These are phyloP conservation scores for Leishmania tarentolae DNA, from an alignment of 208 protist genomes.

Conservation along the genomic window DNA sequence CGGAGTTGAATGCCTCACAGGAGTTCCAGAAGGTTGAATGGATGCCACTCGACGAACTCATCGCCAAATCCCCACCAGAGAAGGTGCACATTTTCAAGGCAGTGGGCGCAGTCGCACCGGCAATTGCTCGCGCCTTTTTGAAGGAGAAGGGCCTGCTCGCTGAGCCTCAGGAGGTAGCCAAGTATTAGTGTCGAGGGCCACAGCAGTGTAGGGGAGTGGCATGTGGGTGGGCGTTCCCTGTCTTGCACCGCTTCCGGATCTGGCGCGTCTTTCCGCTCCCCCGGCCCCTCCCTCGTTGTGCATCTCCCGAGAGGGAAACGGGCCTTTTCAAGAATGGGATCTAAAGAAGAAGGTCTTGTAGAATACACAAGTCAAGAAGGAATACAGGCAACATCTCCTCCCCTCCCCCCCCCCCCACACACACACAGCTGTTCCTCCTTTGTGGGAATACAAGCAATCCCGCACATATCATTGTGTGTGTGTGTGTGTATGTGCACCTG, in stretches of 20 bases:
- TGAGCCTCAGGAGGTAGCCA: conserved; percentile 2
- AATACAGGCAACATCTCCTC: background rate
- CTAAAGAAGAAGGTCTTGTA: background rate
- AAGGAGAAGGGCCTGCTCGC: conserved; percentile 1
- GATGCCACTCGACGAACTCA: conserved; percentile 45
- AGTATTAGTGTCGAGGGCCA: conserved; percentile 6
- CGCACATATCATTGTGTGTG: background rate
- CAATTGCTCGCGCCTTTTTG: conserved; percentile 45
- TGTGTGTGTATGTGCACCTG: no score
- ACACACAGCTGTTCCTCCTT: no score
- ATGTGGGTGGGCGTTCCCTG: background rate
- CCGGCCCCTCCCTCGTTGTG: background rate
- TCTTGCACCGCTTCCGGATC: no score
- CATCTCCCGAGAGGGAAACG: background rate
- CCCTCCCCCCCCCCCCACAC: background rate
- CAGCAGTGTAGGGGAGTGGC: background rate
- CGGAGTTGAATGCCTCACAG: conserved; percentile 44
- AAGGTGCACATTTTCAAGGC: conserved; percentile 75
- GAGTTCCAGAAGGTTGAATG: conserved; percentile 64
- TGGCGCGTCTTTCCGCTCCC: background rate
- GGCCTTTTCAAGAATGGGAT: background rate
- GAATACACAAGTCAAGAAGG: background rate
- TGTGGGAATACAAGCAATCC: background rate
- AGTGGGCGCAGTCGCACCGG: conserved; percentile 40
- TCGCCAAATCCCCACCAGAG: conserved; percentile 28